Base-by-base conservation (phyloP, 164 flowering plant species). In the Nymphaea colorata region DNA sequence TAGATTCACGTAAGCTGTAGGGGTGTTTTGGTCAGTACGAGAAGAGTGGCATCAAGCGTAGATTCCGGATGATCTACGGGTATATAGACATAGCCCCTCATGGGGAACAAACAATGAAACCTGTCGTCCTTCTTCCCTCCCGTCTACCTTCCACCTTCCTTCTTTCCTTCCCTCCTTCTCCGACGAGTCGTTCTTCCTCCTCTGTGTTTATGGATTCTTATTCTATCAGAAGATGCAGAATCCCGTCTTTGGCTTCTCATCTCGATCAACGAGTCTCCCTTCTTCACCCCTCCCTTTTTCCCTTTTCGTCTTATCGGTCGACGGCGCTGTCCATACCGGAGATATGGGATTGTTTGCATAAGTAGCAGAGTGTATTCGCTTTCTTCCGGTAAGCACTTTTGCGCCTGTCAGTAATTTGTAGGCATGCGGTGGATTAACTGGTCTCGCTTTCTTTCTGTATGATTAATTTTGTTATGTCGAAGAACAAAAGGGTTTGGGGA, bases 131-230 rank as follows among this genome's bases (percentile, higher is more conserved):
- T 44, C 12, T 42, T 6, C 7, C n/a, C 7, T 8, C 16, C n/a
- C 16, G 12, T 16, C 41, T 41, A 42, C 43, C 44, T 43, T 64
- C 61, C 62, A 17, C 41, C 16, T 5, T 41, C 61, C 42, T 6
- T 60, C 41, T 15, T 16, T 10, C 42, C 44, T 17, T 11, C 36
- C 15, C 36, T 66, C 68, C 36, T 2, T 41, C 68, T 51, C 15
- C 59, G 59, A 47, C 25, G 36, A 7, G 15, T 5, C 36, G 4
- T 51, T 41, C 4, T 41, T 11, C 42, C 14, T 55, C 17, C 7
- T 25, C 55, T 55, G 61, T 43, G 60, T 53, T 59, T 66, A 66
- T 66, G 68, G 68, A 66, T 66, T 41, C 43, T 47, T 14, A 47
- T 47, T 2, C 12, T 7, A 4, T 6, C 5, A 14, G 11, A 47